Base-by-base conservation (phyloP, 306 rosid species). In the Fragaria nilgerrensis region DNA sequence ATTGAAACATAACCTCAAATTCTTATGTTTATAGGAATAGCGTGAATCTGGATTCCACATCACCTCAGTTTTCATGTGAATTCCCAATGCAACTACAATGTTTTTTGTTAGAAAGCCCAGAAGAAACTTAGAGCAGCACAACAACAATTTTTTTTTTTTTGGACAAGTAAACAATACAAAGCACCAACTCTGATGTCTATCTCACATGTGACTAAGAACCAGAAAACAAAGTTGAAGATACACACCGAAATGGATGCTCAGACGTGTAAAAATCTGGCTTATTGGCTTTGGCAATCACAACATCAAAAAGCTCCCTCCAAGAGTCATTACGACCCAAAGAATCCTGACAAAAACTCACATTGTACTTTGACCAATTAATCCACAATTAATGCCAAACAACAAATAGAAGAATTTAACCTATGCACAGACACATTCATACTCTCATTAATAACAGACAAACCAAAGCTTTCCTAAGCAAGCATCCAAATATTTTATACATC, bases 191-290 rank as follows among this genome's bases (percentile, higher is more conserved):
- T 48, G 44, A 80, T 25, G 52, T 48, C 34, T 55, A 67, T 44
- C 20, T 72, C 68, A 65, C 53, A 72, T 13, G 50, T 29, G 43
- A 70, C 53, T 43, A 64, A 22, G 36, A 49, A 64, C 41, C 47
- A 15, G 48, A 36, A 52, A 74, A 75, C 64, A 39, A 79, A 49
- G 68, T 34, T 47, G 11, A 73, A 80, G 85, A 76, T 83, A 82
- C 92, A 78, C 55, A 95, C 98, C 97, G 97, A 84, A 95, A 95
- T 9, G 96, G 98, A 87, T 92, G 98, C 81, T 95, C 97, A 17
- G 96, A 92, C 48, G 91, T 92, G 87, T 95, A 92, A 86, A 95
- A 95, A 55, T 80, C 87, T 68, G 98, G 97, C 85, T 95, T 95
- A 68, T 92, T 89, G 70, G 98, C 98, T 85, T 90, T 85, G 56